These are phyloP conservation scores for Mycena capillaripes DNA, from an alignment of 768 basidiomycete genomes.

Conservation along the genomic window DNA sequence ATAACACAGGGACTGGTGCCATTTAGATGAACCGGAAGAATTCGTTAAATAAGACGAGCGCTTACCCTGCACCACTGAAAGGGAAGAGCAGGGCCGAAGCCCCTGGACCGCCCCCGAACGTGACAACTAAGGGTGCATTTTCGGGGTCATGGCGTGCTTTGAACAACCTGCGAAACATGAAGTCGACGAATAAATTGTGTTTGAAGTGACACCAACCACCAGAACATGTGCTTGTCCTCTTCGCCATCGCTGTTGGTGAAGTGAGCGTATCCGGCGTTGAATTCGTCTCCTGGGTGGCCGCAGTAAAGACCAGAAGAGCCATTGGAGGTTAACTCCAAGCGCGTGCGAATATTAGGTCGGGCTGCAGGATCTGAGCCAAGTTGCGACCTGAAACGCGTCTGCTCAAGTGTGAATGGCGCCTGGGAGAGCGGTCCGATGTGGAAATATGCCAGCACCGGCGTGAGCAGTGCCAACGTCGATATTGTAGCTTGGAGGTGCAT, in stretches of 20 bases:
- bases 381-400: neutral
- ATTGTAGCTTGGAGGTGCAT: neutral
- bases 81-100: slow-evolving; percentile 3
- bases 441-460: neutral
- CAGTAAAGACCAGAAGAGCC: slow-evolving; percentile 10
- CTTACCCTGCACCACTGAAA: slow-evolving; percentile 9
- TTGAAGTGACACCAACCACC: neutral
- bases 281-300: neutral
- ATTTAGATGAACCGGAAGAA: neutral
- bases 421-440: slow-evolving; percentile 1
- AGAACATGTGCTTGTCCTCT: slow-evolving; percentile 15
- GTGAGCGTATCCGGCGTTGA: slow-evolving; percentile 11
- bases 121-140: slow-evolving; percentile 1
- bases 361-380: neutral
- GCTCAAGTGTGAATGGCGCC: neutral
- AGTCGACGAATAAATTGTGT: neutral
- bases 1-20: neutral
- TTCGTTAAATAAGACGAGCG: neutral
- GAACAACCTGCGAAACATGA: neutral
- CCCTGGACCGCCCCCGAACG: neutral
- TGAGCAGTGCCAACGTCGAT: neutral
- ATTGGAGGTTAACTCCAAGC: slow-evolving; percentile 2
- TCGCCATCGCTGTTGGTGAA: slow-evolving; percentile 2
- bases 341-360: neutral
- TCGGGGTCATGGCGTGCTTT: slow-evolving; percentile 7